Evolutionary conservation across 148 eudicot genomes (phyloP).

Genomic region (Heliamphora exappendiculata): DNA sequence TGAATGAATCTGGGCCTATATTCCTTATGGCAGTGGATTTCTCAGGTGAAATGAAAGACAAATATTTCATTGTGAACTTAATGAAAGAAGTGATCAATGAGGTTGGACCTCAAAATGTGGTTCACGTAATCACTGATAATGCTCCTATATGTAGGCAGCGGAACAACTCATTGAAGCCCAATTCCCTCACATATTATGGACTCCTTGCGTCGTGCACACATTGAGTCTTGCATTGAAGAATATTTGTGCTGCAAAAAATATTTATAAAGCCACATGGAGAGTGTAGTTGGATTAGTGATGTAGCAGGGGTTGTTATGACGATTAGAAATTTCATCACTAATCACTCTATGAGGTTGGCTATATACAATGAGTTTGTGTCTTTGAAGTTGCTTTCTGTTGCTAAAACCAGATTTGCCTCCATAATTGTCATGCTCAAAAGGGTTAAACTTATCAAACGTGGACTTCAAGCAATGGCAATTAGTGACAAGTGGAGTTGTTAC

Average conservation of each 20-base stretch:
- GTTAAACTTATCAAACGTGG: slow-evolving; percentile 4
- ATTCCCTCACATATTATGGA: not conserved
- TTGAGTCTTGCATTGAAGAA: not conserved
- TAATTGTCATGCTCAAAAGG: too few species aligned
- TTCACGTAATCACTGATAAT: too few species aligned
- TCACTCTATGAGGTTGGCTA: too few species aligned
- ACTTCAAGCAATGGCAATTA: slow-evolving; percentile 18
- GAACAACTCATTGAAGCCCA: not conserved
- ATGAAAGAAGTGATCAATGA: not conserved
- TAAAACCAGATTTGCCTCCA: too few species aligned
- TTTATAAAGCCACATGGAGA: not conserved
- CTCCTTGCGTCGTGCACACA: not conserved
- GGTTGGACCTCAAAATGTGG: not conserved
- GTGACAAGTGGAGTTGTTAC: slow-evolving; percentile 18
- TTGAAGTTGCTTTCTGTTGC: too few species aligned
- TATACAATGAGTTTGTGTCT: too few species aligned
- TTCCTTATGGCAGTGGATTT: not conserved
- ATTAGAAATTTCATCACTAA: too few species aligned
- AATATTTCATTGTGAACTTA: not conserved
- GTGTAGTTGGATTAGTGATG: not conserved
- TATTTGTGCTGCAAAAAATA: not conserved
- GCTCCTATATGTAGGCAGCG: too few species aligned
- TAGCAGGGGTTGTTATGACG: too few species aligned
- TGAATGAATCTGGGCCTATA: not conserved
- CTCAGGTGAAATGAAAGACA: not conserved